A percentile compares a stretch with the other conserved stretches of the same genome.
Evolutionary conservation across 306 rosid species (phyloP).

Genomic region (Psophocarpus tetragonolobus): DNA sequence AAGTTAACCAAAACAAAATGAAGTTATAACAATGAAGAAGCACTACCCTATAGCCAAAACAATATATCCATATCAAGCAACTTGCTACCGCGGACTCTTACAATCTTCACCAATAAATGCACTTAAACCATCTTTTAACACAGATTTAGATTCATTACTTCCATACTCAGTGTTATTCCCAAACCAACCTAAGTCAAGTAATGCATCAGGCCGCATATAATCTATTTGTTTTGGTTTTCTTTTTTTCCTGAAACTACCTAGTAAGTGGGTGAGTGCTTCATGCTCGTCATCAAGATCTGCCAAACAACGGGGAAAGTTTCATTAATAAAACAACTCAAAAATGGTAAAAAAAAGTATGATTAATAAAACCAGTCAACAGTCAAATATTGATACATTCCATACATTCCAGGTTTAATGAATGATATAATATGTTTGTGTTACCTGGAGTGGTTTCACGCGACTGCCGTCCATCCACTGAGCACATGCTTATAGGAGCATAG

Average conservation of each 20-base stretch:
- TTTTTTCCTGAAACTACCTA: conserved; percentile 11
- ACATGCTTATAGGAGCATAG: conserved; percentile 54
- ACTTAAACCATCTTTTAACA: conserved; percentile 38
- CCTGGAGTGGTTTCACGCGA: conserved; percentile 52
- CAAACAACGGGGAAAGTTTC: background rate
- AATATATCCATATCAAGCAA: conserved; percentile 16
- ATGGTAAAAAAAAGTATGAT: background rate
- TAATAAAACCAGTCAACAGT: background rate
- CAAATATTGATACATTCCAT: background rate
- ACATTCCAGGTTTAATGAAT: too few relatives aligned
- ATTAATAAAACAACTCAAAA: background rate
- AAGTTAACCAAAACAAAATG: conserved; percentile 41
- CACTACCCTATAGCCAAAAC: conserved; percentile 31
- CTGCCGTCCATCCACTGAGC: conserved; percentile 48
- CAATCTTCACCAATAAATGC: conserved; percentile 48
- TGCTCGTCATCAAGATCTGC: conserved; percentile 47
- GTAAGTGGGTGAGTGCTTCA: conserved; percentile 41
- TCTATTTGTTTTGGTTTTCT: conserved; percentile 18
- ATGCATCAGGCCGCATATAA: conserved; percentile 52
- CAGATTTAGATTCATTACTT: conserved; percentile 28
- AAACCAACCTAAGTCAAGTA: conserved; percentile 55
- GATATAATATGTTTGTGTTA: too few relatives aligned
- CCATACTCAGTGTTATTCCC: conserved; percentile 33
- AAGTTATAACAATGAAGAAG: conserved; percentile 48
- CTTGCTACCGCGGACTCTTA: conserved; percentile 34